Percentiles rank a stretch among this genome's conserved stretches.
phyloP scores from a whole-genome alignment of 371 early-diverging fungal genomes.

The Rhizopus stolonifer region DNA sequence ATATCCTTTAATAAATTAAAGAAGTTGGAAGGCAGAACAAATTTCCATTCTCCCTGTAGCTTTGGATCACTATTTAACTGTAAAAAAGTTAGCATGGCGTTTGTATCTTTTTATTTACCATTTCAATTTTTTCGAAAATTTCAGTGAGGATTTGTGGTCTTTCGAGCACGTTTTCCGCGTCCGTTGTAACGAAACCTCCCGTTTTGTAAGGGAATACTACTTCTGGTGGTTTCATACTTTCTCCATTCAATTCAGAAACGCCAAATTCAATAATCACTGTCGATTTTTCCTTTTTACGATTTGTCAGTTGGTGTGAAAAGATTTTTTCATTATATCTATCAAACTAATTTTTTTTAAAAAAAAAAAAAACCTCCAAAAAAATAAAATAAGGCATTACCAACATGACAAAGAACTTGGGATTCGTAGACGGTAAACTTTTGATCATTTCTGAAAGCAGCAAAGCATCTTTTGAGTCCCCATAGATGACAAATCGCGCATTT shows the following conservation, averaged over 20 bases:
- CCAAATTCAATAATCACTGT: slow-evolving; percentile 26
- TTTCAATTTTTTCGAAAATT: slow-evolving; percentile 1
- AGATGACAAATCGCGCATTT: slow-evolving; percentile 5
- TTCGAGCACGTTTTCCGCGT: slow-evolving; percentile 13
- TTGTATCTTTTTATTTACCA: slow-evolving; percentile 2
- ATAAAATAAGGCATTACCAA: not conserved
- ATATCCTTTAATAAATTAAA: not conserved
- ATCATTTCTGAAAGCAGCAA: not conserved
- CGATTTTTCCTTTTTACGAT: slow-evolving; percentile 16
- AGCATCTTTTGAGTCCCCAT: slow-evolving; percentile 12
- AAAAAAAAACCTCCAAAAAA: no score
- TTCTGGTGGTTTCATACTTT: slow-evolving; percentile 10
- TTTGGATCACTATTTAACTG: slow-evolving; percentile 7
- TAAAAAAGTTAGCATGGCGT: not conserved
- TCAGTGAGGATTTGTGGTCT: slow-evolving; percentile 6
- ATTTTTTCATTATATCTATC: slow-evolving; percentile 10
- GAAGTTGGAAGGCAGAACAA: slow-evolving; percentile 15
- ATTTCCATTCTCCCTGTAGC: slow-evolving; percentile 15
- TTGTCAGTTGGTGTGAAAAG: slow-evolving; percentile 3
- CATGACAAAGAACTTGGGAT: slow-evolving; percentile 9
- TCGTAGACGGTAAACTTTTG: not conserved
- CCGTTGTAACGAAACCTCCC: slow-evolving; percentile 26
- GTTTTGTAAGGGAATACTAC: slow-evolving; percentile 18
- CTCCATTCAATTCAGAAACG: slow-evolving; percentile 5
- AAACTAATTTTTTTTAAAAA: slow-evolving; percentile 8